Base-by-base conservation (phyloP, 441 rosid species). In the Jatropha podagrica region DNA sequence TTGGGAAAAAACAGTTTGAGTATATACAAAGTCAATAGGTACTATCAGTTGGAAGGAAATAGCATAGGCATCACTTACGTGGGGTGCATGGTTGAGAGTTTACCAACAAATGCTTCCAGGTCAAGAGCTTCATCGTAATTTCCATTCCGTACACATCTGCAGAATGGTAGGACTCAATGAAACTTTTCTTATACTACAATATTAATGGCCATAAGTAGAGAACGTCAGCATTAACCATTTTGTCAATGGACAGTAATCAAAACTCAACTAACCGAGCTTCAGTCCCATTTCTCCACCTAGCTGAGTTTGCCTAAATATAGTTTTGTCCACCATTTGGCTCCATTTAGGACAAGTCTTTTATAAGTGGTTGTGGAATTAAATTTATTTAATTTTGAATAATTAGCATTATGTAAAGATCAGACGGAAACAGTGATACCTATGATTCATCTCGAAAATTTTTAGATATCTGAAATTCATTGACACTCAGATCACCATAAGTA, bases 111-210 rank as follows among this genome's bases (percentile, higher is more conserved):
- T 68, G 96, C 97, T 86, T 95, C 99, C 77, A 93, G 84, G 77
- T 95, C 96, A 74, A 95, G 96, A 82, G 99, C 98, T 80, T 92
- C 98, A 63, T 95, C 98, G 84, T 86, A 95, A 78, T 95, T 93
- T 67, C 98, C 99, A 78, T 93, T 95, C 72, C 98, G 85, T 74
- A 92, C 98, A 78, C 98, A 93, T 79, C 99, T 95, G 89, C 82
- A 74, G 67, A 77, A 76, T 44, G 63, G 79, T 32, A 61, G 37
- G 72, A 79, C 58, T 37, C 18, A 68, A 74, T 66, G 37, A 46
- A 59, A 41, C 64, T 64, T 41, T 66, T 18, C 4, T 68, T 67
- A 38, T 18, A 15, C 26, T 18, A 55, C 14, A 4, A 54, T 17
- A 61, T 32, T 49, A 20, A 51, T 23, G 10, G 23, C 14, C 56